phyloP scores from a whole-genome alignment of 345 rosid species.

The Bruguiera sexangula region DNA sequence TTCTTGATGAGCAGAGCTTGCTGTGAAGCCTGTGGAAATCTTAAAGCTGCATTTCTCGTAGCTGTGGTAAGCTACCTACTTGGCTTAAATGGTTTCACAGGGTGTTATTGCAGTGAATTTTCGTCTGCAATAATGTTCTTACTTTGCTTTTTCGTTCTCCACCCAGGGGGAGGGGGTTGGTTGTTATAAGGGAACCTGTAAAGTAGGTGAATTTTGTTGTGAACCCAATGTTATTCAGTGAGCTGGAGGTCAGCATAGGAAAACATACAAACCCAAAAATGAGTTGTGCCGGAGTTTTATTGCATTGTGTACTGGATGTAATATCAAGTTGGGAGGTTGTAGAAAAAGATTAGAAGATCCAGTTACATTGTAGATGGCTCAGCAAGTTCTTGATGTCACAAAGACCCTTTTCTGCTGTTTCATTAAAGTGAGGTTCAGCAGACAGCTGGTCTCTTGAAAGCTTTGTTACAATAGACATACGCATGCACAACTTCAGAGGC shows the following conservation, averaged over 20 bases:
- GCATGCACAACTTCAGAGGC: background rate
- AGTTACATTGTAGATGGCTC: background rate
- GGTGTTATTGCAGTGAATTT: constrained; percentile 3
- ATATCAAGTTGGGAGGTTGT: background rate
- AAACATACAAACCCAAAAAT: background rate
- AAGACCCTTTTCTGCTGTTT: background rate
- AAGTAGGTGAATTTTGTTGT: too few species aligned
- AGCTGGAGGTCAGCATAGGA: too few species aligned
- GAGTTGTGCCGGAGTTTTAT: background rate
- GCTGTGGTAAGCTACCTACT: constrained; percentile 64
- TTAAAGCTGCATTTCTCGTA: constrained; percentile 93
- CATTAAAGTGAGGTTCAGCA: background rate
- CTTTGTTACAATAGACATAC: background rate
- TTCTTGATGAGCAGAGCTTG: constrained; percentile 85
- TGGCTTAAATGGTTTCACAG: background rate
- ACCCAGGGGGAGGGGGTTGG: too few species aligned
- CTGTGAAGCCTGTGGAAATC: constrained; percentile 95
- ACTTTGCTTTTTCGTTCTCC: background rate
- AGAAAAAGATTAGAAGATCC: constrained; percentile 1
- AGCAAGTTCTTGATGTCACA: background rate
- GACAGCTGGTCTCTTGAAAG: background rate
- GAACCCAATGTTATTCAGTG: too few species aligned
- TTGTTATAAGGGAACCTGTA: too few species aligned
- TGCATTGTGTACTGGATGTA: background rate
- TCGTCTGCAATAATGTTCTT: background rate